Base-by-base conservation (phyloP, 352 stramenopile species). In the Lagenidium giganteum region DNA sequence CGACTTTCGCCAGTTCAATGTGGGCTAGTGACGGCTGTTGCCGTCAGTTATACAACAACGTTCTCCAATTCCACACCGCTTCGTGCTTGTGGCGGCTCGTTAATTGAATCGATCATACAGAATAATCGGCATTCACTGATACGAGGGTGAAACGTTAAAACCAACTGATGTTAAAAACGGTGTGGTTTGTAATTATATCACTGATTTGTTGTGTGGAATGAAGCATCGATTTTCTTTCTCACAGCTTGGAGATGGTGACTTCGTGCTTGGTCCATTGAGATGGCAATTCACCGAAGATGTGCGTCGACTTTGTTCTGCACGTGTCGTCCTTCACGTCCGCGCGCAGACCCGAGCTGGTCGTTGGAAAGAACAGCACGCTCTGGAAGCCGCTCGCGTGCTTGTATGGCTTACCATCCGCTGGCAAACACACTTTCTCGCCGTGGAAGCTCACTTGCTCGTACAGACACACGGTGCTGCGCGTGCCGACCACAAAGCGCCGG, bases 351-450 rank as follows among this genome's bases (percentile, higher is more conserved):
- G 47, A 25, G 16, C 50, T 55, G 22, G 13, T 37, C 20, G 47
- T 55, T 3, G 47, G 47, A 13, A 55, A 55, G 40, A 55, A 55
- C 18, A 55, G 47, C 30, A 55, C 47, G 40, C 47, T 55, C 25
- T 24, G 30, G 27, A 55, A 55, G 24, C 47, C 47, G 16, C 50
- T 41, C 39, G 50, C 40, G 31, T 41, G 44, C 24, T 51, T 39
- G 40, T 55, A 41, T 18, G 39, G 47, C 47, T 37, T 42, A 14
- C 11, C 12, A n/a, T 41, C 28, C 12, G 47, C 39, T 21, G 28
- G 31, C 8, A 55, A 17, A n/a, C 47, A 55, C 18, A 55, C 39
- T 41, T 51, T 55, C 47, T 55, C 47, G n/a, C 47, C 47, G 47
- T 55, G 47, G 40, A 55, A 55, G 31, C 38, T 55, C 21, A 32